These are phyloP conservation scores for Mycena vulgaris DNA, from an alignment of 768 basidiomycete genomes.

Conservation along the genomic window DNA sequence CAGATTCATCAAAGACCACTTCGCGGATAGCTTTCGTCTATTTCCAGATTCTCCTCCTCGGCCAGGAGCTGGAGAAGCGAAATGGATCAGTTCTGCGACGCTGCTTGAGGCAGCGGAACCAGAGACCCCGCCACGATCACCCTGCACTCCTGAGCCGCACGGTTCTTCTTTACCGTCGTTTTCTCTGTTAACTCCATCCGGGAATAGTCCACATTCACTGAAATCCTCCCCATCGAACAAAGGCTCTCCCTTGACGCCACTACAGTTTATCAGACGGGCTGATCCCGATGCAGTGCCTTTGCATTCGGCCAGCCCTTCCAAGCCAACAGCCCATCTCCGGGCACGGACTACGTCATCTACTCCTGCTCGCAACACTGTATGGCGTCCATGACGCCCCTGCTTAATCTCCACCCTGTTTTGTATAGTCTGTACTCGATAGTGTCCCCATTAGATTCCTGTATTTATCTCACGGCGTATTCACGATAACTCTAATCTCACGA, in stretches of 20 bases:
- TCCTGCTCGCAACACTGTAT: conserved; percentile 69
- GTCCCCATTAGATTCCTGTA: conserved; percentile 27
- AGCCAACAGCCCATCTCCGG: conserved; percentile 58
- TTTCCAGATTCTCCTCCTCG: conserved; percentile 76
- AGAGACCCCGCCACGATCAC: conserved; percentile 56
- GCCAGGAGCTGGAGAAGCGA: conserved; percentile 72
- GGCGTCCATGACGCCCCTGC: conserved; percentile 69
- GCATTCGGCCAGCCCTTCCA: conserved; percentile 63
- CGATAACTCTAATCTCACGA: conserved; percentile 24
- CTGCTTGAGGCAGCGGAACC: conserved; percentile 71
- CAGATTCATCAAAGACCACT: conserved; percentile 91
- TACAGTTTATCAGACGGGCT: conserved; percentile 90
- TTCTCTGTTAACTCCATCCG: conserved; percentile 71
- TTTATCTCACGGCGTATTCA: conserved; percentile 31
- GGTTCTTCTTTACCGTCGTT: conserved; percentile 75
- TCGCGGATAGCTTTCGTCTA: conserved; percentile 86
- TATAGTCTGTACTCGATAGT: conserved; percentile 14
- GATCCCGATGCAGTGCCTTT: conserved; percentile 63
- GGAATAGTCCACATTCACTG: conserved; percentile 66
- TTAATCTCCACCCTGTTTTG: conserved; percentile 31
- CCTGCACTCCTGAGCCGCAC: conserved; percentile 79
- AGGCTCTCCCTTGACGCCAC: conserved; percentile 82
- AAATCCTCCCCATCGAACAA: conserved; percentile 68
- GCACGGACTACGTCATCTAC: conserved; percentile 58
- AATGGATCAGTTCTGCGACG: conserved; percentile 88